Percentiles rank a stretch among this genome's conserved stretches.
Evolutionary conservation across 768 basidiomycete genomes (phyloP).

Genomic region (Kwoniella sp.): DNA sequence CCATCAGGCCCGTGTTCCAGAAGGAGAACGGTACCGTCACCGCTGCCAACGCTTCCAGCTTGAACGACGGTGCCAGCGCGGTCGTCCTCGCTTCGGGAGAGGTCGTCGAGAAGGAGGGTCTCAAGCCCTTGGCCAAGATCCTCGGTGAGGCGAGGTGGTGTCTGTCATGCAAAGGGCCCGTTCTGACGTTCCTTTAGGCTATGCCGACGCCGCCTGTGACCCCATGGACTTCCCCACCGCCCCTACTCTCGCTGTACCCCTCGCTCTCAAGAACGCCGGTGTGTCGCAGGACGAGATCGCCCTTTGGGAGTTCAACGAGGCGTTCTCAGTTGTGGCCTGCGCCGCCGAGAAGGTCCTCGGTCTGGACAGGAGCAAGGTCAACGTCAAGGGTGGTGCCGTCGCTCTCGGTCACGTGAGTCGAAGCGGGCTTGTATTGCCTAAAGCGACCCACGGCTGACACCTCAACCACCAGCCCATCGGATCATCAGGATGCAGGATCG

Average conservation of each 20-base stretch:
- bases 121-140: conserved; percentile 89
- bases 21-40: conserved; percentile 77
- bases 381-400: conserved; percentile 81
- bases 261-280: conserved; percentile 80
- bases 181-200: conserved; percentile 69
- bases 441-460: background rate
- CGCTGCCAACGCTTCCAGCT: conserved; percentile 87
- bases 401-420: conserved; percentile 64
- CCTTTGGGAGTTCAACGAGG: conserved; percentile 94
- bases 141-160: conserved; percentile 84
- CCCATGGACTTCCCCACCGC: conserved; percentile 97
- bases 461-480: conserved; percentile 78
- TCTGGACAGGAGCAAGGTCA: conserved; percentile 82
- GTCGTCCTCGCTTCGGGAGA: conserved; percentile 89
- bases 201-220: conserved; percentile 92
- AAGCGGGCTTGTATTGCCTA: background rate
- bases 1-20: conserved; percentile 83
- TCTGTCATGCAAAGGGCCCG: no score
- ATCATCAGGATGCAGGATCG: conserved; percentile 88
- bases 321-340: conserved; percentile 89
- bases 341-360: conserved; percentile 83
- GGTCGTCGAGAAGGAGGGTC: conserved; percentile 82
- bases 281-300: conserved; percentile 77
- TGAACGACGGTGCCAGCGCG: conserved; percentile 96
- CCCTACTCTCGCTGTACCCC: conserved; percentile 83